Conservation (phyloP, 768 basidiomycete species). For the Lyophyllum semitale region DNA sequence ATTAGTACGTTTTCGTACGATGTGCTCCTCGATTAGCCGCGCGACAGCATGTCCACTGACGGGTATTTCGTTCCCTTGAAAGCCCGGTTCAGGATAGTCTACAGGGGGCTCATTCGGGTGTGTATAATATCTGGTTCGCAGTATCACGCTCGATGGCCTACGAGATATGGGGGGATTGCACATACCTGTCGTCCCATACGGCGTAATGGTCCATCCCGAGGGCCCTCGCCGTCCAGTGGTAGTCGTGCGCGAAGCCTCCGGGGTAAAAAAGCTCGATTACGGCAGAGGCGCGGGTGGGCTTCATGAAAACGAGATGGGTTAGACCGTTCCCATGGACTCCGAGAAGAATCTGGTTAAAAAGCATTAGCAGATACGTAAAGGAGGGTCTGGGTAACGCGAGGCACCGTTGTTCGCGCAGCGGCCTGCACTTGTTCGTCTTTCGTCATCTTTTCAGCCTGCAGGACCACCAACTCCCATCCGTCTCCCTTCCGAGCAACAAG, state of each 20-base stretch:
- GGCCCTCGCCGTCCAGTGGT: conserved; percentile 78
- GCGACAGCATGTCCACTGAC: conserved; percentile 67
- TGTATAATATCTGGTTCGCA: conserved; percentile 32
- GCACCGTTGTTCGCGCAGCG: conserved; percentile 69
- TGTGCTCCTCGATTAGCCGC: conserved; percentile 70
- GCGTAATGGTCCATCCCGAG: conserved; percentile 76
- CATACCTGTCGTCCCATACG: conserved; percentile 80
- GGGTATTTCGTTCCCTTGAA: conserved; percentile 80
- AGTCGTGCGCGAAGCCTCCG: conserved; percentile 81
- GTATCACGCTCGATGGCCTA: background rate
- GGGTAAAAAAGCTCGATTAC: conserved; percentile 89
- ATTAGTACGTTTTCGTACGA: conserved; percentile 22
- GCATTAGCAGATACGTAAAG: background rate
- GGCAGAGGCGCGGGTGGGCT: conserved; percentile 68
- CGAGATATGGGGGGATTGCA: conserved; percentile 13
- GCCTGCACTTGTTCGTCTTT: conserved; percentile 76
- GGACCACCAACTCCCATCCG: conserved; percentile 61
- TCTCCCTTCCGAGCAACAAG: conserved; percentile 42
- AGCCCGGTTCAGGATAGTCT: conserved; percentile 74
- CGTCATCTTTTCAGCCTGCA: conserved; percentile 64
- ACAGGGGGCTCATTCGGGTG: conserved; percentile 48
- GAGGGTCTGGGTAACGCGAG: conserved; percentile 20
- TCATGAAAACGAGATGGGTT: conserved; percentile 86
- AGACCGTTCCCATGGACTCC: conserved; percentile 83
- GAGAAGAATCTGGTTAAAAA: conserved; percentile 53